Base-by-base conservation (phyloP, 2,329 filamentous ascomycete genomes). In the Pseudogymnoascus sp. region DNA sequence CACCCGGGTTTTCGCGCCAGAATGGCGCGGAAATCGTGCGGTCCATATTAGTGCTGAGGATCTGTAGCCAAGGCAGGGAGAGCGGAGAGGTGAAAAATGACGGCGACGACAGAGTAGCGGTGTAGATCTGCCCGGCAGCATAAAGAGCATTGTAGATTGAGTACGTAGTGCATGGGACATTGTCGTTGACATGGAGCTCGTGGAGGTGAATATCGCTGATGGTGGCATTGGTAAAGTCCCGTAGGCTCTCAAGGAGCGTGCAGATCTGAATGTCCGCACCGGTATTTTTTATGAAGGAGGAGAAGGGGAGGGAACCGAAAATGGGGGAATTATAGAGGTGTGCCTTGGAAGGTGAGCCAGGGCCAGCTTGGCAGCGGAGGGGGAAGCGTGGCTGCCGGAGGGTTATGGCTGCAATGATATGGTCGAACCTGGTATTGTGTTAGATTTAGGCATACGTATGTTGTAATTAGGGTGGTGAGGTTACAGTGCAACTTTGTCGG, bases 371-470 rank as follows among this genome's bases (percentile, higher is more conserved):
- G 29, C 63, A 64, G 15, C 61, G 55, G 5, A 64, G 40, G 37
- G 64, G 64, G 25, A 65, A 65, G 13, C 64, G 63, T 13, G 59
- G 59, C 18, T 60, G 59, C 48, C 48, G 40, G 25, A 61, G 63
- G n/a, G 64, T 65, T 10, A 64, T 45, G 8, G 64, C 63, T 21
- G 64, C 63, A 39, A 65, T 62, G 42, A 64, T 65, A 40, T 59
- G 61, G 15, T 65, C 64, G 36, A 64, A 65, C 48, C 64, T 64
- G 31, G 36, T 8, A 35, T 31, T 29, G 37, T 35, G 31, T 27
- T 60, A 59, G 39, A 29, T 61, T 31, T 37, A 35, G 42, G 33
- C 15, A 5, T 5, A 31, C 35, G 6, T 9, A 12, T 9, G 36
- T 31, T 8, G 29, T 9, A 15, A 21, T 52, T 52, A 15, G 25